A percentile compares a stretch with the other conserved stretches of the same genome.
These are phyloP conservation scores for Lyophyllum atratum DNA, from an alignment of 768 basidiomycete genomes.

Conservation along the genomic window DNA sequence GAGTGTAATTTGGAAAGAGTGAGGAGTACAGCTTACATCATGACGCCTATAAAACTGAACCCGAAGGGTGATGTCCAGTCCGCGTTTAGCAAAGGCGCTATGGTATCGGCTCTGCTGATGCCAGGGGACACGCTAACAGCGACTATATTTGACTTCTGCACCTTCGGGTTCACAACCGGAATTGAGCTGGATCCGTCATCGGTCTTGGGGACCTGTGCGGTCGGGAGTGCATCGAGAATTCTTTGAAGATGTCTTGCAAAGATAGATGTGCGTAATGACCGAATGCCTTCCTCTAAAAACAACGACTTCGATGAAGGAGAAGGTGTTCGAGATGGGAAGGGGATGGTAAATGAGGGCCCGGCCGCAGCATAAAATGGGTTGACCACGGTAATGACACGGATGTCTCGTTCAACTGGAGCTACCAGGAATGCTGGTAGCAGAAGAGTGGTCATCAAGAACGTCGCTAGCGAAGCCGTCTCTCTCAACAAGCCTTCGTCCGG, in stretches of 20 bases:
- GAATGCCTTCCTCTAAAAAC: slow-evolving; percentile 61
- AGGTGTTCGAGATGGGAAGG: slow-evolving; percentile 20
- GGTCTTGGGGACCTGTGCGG: slow-evolving; percentile 52
- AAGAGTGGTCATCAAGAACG: slow-evolving; percentile 78
- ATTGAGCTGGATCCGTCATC: slow-evolving; percentile 35
- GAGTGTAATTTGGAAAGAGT: slow-evolving; percentile 1
- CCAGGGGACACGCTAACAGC: slow-evolving; percentile 76
- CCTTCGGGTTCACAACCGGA: slow-evolving; percentile 37
- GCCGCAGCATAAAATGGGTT: slow-evolving; percentile 88
- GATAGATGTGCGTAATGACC: slow-evolving; percentile 63
- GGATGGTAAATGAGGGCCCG: slow-evolving; percentile 36
- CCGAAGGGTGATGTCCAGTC: slow-evolving; percentile 38
- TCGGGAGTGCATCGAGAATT: slow-evolving; percentile 79
- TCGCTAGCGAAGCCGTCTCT: slow-evolving; percentile 58
- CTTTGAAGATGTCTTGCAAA: slow-evolving; percentile 82
- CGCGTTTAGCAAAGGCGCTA: slow-evolving; percentile 56
- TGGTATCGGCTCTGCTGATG: slow-evolving; percentile 68
- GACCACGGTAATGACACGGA: slow-evolving; percentile 84
- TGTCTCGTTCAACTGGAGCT: slow-evolving; percentile 85
- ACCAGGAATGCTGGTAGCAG: slow-evolving; percentile 80
- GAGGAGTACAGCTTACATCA: slow-evolving; percentile 45
- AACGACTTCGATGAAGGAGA: slow-evolving; percentile 28
- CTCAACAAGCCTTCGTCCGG: slow-evolving; percentile 35
- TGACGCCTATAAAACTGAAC: slow-evolving; percentile 43
- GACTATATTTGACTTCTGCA: slow-evolving; percentile 73